phyloP scores from a whole-genome alignment of 352 stramenopile genomes.

The Phytophthora sp. region DNA sequence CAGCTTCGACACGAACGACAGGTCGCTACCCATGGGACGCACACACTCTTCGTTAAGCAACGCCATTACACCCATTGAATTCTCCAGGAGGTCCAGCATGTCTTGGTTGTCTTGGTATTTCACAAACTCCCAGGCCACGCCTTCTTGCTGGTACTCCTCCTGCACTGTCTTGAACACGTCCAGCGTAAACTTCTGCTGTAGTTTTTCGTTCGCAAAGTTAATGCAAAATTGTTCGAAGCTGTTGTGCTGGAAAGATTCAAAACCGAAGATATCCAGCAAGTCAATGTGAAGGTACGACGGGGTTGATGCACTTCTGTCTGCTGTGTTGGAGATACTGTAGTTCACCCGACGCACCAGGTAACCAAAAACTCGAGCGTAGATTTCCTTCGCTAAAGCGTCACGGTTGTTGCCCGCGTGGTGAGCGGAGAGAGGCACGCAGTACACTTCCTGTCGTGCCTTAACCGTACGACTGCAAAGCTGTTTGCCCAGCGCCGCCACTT shows the following conservation, averaged over 20 bases:
- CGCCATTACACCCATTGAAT: constrained; percentile 89
- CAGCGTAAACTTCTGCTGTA: constrained; percentile 92
- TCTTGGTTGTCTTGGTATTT: constrained; percentile 92
- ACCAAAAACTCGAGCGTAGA: constrained; percentile 95
- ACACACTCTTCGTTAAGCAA: constrained; percentile 93
- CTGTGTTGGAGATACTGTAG: constrained; percentile 75
- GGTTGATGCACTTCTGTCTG: constrained; percentile 25
- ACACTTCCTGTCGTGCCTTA: constrained; percentile 83
- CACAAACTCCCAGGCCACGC: constrained; percentile 81
- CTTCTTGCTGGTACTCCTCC: constrained; percentile 80
- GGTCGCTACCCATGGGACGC: constrained; percentile 85
- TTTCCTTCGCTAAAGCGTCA: constrained; percentile 95
- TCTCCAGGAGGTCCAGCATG: constrained; percentile 90
- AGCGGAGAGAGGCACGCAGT: constrained; percentile 75
- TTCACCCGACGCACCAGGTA: constrained; percentile 93
- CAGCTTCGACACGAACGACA: constrained; percentile 90
- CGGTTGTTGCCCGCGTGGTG: constrained; percentile 86
- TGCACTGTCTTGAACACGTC: constrained; percentile 90
- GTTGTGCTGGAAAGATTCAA: constrained; percentile 95
- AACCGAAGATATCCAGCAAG: constrained; percentile 97
- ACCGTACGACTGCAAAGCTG: constrained; percentile 86
- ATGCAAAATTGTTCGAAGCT: constrained; percentile 97
- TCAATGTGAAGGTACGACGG: constrained; percentile 89
- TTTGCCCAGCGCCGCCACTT: constrained; percentile 60
- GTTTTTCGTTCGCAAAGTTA: constrained; percentile 96